Evolutionary conservation across 371 early-diverging fungal species (phyloP).

Genomic region (Phascolomyces articulosus): DNA sequence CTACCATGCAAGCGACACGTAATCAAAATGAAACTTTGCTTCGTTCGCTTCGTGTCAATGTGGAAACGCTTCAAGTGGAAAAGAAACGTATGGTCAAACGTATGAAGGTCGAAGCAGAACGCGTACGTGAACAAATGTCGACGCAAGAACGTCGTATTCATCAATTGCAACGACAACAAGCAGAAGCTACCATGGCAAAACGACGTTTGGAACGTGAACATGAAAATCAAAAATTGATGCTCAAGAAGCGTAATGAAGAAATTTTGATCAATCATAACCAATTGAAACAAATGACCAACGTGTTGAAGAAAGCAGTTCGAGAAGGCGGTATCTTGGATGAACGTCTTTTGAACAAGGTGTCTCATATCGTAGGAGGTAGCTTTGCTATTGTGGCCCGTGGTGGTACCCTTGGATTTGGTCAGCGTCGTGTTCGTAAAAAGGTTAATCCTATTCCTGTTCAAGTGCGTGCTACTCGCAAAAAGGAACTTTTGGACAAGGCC

Average conservation of each 20-base stretch:
- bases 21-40: conserved; percentile 58
- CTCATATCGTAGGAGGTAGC: conserved; percentile 47
- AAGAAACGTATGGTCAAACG: conserved; percentile 81
- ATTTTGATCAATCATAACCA: conserved; percentile 59
- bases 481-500: conserved; percentile 69
- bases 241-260: conserved; percentile 61
- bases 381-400: conserved; percentile 40
- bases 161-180: conserved; percentile 70
- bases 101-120: conserved; percentile 76
- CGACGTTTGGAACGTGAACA: conserved; percentile 72
- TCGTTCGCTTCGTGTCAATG: conserved; percentile 54
- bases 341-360: conserved; percentile 38
- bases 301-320: conserved; percentile 55
- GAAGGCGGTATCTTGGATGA: conserved; percentile 54
- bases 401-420: conserved; percentile 31
- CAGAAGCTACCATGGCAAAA: conserved; percentile 64
- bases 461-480: conserved; percentile 47
- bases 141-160: conserved; percentile 75
- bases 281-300: conserved; percentile 52
- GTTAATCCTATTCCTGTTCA: conserved; percentile 46
- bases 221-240: conserved; percentile 64
- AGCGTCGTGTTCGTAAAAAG: conserved; percentile 13
- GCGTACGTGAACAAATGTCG: conserved; percentile 68
- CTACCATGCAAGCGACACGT: conserved; percentile 56
- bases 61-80: conserved; percentile 73